Conservation (phyloP, 148 eudicot genomes). For the Polygonum aviculare region DNA sequence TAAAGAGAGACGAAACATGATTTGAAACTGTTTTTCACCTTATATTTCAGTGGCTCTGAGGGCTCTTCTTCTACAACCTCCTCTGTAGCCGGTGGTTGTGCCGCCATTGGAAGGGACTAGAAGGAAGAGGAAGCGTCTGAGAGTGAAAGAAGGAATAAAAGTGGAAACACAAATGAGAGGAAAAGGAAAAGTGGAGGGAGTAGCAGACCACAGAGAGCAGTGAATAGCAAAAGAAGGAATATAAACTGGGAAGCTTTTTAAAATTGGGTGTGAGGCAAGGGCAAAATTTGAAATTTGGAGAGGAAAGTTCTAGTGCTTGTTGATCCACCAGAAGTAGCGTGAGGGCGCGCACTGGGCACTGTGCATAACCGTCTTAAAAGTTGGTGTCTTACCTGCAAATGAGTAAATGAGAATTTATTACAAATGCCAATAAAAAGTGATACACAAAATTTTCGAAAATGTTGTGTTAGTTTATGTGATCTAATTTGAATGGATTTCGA, state of each 20-base stretch:
- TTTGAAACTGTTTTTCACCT: conserved; percentile 15
- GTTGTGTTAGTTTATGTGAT: no score
- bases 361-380: conserved; percentile 1
- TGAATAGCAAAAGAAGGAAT: not conserved
- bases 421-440: not conserved
- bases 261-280: not conserved
- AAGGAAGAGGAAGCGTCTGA: not conserved
- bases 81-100: not conserved
- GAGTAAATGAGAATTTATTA: not conserved
- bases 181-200: not conserved
- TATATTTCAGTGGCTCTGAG: conserved; percentile 17
- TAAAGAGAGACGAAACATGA: not conserved
- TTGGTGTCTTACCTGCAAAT: conserved; percentile 1
- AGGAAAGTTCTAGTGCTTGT: not conserved
- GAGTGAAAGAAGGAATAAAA: not conserved
- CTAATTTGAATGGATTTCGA: no score
- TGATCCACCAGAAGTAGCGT: not conserved
- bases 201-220: not conserved
- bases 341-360: not conserved
- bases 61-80: conserved; percentile 8
- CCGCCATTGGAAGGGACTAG: conserved; percentile 11
- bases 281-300: not conserved
- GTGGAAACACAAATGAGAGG: not conserved
- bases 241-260: conserved; percentile 1
- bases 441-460: no score